Evolutionary conservation across 2,329 filamentous ascomycete genomes (phyloP), one percentile per base, ranked within the genome.

Genomic region (Cytospora mali): DNA sequence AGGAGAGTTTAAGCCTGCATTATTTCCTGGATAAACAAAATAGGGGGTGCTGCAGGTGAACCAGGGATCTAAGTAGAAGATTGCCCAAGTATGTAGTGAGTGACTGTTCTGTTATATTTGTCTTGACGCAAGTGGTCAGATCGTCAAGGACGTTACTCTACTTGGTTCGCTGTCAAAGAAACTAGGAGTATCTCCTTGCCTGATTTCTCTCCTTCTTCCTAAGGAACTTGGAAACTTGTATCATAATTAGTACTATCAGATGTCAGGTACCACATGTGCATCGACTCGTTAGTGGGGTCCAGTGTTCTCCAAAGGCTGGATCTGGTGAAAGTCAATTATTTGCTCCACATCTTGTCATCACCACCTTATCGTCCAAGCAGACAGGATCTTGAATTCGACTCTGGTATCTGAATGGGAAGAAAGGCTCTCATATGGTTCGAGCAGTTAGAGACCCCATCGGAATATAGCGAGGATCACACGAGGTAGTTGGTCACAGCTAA

Each of bases 21-120:
- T 48, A 60, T n/a, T n/a, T n/a, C n/a, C n/a, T n/a, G n/a, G 50
- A 50, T 60, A 55, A 46, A 60, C 50, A n/a, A 54, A 54, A 60
- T 60, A 55, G 58, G 58, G 42, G 58, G 50, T 54, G 58, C 50
- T 49, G 50, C 50, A 48, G 58, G 35, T 39, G 25, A 35, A 42
- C 58, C 58, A 60, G 58, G 58, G 58, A 54, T 60, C 58, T 13
- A 23, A 21, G 21, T 60, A 27, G 51, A 60, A 53, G 49, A 59
- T 60, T 49, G 46, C 28, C 49, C 52, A 60, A 54, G 33, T n/a
- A n/a, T n/a, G 28, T n/a, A 49, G n/a, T n/a, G 56, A 29, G 14
- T 27, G 50, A 33, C 35, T 18, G 46, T 16, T 54, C 54, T 18
- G 52, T 60, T 48, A 60, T 42, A 60, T 60, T 33, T 39, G 58